These are phyloP conservation scores for Pseudocercospora crystallina DNA, from an alignment of 2,329 filamentous ascomycete species.

Conservation along the genomic window DNA sequence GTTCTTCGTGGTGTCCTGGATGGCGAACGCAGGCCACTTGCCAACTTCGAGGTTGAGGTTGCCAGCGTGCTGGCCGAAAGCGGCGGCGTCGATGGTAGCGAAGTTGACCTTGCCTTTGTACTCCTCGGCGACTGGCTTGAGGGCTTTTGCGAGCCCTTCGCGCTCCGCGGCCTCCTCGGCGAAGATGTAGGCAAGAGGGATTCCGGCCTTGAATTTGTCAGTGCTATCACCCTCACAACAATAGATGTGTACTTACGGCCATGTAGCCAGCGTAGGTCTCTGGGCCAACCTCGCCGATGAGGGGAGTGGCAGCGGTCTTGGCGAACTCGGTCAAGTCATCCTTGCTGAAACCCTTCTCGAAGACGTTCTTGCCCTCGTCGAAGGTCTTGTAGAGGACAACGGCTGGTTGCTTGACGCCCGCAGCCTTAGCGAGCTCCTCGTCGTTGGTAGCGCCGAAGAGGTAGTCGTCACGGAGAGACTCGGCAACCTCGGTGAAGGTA, in stretches of 20 bases:
- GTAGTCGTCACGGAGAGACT: conserved; percentile 80
- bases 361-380: conserved; percentile 90
- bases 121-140: conserved; percentile 87
- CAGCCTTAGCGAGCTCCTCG: conserved; percentile 78
- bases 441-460: conserved; percentile 89
- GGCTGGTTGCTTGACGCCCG: conserved; percentile 82
- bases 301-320: conserved; percentile 79
- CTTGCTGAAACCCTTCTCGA: conserved; percentile 75
- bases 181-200: conserved; percentile 97
- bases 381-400: conserved; percentile 97
- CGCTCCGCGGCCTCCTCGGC: conserved; percentile 90
- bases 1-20: conserved; percentile 94
- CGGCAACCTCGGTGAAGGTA: conserved; percentile 74
- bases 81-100: conserved; percentile 91
- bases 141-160: conserved; percentile 68
- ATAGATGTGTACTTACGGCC: conserved; percentile 54
- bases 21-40: conserved; percentile 96
- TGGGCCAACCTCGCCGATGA: conserved; percentile 93
- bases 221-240: not conserved
- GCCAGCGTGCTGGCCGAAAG: conserved; percentile 88
- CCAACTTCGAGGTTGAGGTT: conserved; percentile 97
- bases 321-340: conserved; percentile 80
- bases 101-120: conserved; percentile 96
- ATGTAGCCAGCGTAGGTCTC: conserved; percentile 97
- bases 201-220: conserved; percentile 60